Evolutionary conservation across 73 alveolate genomes (phyloP).

Genomic region (Uronychia setigera): DNA sequence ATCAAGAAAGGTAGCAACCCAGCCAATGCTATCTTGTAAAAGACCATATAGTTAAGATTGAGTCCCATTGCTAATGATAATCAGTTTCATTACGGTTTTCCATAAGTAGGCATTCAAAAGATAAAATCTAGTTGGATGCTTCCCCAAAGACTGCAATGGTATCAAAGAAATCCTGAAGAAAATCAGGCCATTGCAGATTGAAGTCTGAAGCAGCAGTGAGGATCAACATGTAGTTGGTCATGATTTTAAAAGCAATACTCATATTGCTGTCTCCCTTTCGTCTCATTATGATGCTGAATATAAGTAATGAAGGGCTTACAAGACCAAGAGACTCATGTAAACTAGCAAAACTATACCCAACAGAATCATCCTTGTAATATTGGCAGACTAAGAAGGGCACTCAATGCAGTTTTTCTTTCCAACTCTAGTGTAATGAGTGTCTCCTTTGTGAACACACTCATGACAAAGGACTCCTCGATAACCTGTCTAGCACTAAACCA

Average conservation of each 20-base stretch:
- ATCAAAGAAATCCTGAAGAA: slow-evolving; percentile 23
- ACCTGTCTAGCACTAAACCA: slow-evolving; percentile 28
- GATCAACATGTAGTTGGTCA: slow-evolving; percentile 66
- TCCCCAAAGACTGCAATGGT: slow-evolving; percentile 11
- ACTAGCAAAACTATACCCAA: slow-evolving; percentile 14
- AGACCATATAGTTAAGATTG: slow-evolving; percentile 4
- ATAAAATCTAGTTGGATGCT: slow-evolving; percentile 40
- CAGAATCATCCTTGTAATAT: slow-evolving; percentile 24
- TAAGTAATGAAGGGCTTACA: slow-evolving; percentile 13
- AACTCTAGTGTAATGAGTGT: slow-evolving; percentile 11
- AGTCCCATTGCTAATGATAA: slow-evolving; percentile 6
- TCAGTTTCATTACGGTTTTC: not conserved
- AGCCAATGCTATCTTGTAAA: slow-evolving; percentile 13
- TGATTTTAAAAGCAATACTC: slow-evolving; percentile 49
- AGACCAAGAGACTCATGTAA: slow-evolving; percentile 12
- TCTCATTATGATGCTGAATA: slow-evolving; percentile 14
- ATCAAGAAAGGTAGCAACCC: slow-evolving; percentile 39
- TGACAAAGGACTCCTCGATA: slow-evolving; percentile 55
- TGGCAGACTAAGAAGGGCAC: slow-evolving; percentile 32
- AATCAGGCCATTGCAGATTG: slow-evolving; percentile 52
- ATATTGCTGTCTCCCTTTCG: slow-evolving; percentile 30
- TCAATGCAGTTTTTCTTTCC: slow-evolving; percentile 29
- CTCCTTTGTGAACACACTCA: slow-evolving; percentile 39
- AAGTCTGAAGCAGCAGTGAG: slow-evolving; percentile 47
- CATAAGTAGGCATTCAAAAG: slow-evolving; percentile 59